Percentiles rank a stretch among this genome's conserved stretches.
These are phyloP conservation scores for Diophrys sp. DNA, from an alignment of 73 alveolate genomes.

Conservation along the genomic window DNA sequence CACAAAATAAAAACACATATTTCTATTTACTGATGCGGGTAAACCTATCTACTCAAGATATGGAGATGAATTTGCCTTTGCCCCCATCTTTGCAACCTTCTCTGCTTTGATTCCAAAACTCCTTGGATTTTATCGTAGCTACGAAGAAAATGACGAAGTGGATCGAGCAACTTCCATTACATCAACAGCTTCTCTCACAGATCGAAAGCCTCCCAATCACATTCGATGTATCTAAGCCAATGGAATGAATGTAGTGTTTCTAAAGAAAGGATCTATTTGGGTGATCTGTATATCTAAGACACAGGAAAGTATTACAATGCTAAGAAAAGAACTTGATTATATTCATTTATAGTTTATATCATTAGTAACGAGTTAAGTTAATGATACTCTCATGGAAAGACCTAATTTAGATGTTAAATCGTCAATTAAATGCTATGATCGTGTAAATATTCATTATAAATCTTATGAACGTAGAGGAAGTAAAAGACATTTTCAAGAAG, in stretches of 20 bases:
- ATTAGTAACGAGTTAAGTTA: constrained; percentile 32
- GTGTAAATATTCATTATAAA: too few species aligned
- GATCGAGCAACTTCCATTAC: too few species aligned
- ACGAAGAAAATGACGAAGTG: too few species aligned
- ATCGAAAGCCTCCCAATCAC: too few species aligned
- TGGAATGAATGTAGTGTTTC: too few species aligned
- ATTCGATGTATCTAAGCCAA: too few species aligned
- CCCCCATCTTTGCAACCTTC: constrained; percentile 59
- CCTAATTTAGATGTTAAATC: constrained; percentile 49
- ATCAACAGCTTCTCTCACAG: too few species aligned
- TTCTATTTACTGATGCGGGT: constrained; percentile 51
- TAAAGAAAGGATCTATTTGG: too few species aligned
- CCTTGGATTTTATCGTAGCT: constrained; percentile 9
- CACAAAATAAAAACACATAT: too few species aligned
- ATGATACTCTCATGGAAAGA: constrained; percentile 27
- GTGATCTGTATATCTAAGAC: neutral
- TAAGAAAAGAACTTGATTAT: constrained; percentile 37
- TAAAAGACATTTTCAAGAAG: too few species aligned
- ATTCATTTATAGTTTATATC: constrained; percentile 48
- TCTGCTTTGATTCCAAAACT: constrained; percentile 53
- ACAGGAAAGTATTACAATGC: constrained; percentile 25
- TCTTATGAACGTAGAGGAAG: too few species aligned
- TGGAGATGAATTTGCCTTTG: constrained; percentile 45
- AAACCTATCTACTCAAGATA: constrained; percentile 40
- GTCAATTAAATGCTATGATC: too few species aligned